phyloP scores from a whole-genome alignment of 1,139 yeast species.

The Geotrichum candidum region DNA sequence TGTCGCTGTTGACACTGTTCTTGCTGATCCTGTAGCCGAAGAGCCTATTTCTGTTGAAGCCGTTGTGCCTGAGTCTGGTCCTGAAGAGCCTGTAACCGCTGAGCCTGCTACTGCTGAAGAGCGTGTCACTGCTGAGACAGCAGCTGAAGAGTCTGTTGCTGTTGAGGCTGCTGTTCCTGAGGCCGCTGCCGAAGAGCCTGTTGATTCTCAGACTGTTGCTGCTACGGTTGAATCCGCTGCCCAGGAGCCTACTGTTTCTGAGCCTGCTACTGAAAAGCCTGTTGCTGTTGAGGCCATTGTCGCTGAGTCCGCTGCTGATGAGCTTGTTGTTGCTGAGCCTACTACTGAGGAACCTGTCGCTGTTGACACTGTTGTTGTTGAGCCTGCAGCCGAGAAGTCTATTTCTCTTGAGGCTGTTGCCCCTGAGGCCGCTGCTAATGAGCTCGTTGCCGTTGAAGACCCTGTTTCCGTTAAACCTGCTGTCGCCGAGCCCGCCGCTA shows the following conservation, averaged over 20 bases:
- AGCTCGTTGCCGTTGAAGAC: background rate
- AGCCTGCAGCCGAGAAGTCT: too few relatives aligned
- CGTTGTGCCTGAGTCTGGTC: background rate
- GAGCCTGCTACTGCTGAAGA: background rate
- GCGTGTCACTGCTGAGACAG: background rate
- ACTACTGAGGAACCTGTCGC: too few relatives aligned
- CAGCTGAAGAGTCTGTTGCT: too few relatives aligned
- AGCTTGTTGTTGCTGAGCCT: background rate
- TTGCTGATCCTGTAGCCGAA: background rate
- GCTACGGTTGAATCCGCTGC: too few relatives aligned
- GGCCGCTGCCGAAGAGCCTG: conserved; percentile 3
- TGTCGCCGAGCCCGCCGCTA: background rate
- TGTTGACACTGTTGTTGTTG: background rate
- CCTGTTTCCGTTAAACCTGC: background rate
- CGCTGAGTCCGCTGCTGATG: background rate
- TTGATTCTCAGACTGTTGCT: background rate
- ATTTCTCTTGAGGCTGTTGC: too few relatives aligned
- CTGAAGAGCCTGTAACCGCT: background rate
- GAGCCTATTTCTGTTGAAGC: conserved; percentile 4
- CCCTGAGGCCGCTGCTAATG: background rate
- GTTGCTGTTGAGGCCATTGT: background rate
- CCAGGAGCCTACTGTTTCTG: background rate
- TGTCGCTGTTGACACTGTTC: too few relatives aligned
- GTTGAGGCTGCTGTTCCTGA: background rate
- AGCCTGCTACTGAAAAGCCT: background rate